These are phyloP conservation scores for Rhodamnia argentea DNA, from an alignment of 345 rosid species.

Conservation along the genomic window DNA sequence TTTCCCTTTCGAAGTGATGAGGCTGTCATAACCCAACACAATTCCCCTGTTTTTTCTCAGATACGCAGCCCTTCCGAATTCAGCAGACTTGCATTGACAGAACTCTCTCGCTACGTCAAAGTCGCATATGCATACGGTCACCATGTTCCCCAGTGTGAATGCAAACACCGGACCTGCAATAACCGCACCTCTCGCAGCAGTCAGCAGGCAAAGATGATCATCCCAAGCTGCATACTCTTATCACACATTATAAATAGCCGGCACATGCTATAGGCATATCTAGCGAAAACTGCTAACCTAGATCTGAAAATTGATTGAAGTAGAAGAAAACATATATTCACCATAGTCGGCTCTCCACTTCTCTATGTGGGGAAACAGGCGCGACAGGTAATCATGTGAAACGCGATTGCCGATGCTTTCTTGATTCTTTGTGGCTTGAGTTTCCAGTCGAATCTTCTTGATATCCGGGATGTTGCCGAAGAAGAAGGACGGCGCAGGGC, in stretches of 20 bases:
- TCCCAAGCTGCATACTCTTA: background rate
- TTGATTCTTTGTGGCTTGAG: background rate
- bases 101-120: conserved; percentile 1
- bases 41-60: background rate
- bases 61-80: conserved; percentile 1
- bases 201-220: background rate
- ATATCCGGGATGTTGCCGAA: conserved; percentile 11
- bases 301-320: background rate
- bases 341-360: conserved; percentile 7
- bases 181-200: background rate
- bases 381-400: background rate
- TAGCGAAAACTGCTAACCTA: background rate
- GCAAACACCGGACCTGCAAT: background rate
- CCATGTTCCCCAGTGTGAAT: background rate
- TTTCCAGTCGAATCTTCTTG: background rate
- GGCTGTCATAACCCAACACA: background rate
- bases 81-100: conserved; percentile 4
- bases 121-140: background rate
- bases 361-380: background rate
- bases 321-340: background rate
- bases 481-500: conserved; percentile 4
- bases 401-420: background rate
- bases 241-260: background rate
- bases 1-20: background rate
- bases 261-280: background rate